Evolutionary conservation across 140 eudicot species (phyloP).

Genomic region (Erigeron philadelphicus): DNA sequence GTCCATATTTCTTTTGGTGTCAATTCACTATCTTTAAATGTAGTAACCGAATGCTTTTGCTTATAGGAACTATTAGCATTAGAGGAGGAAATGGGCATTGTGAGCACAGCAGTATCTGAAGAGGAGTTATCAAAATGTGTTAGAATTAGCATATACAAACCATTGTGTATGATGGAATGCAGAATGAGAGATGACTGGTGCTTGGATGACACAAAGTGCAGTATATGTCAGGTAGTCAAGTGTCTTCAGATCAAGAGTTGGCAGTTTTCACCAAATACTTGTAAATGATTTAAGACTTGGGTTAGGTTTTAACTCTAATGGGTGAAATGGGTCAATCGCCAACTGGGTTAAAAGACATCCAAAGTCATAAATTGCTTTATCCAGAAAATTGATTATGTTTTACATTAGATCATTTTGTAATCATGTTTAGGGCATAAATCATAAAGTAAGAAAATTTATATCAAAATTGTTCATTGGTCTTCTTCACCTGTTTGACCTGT

Average conservation of each 20-base stretch:
- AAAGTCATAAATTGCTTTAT: neutral
- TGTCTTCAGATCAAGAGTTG: neutral
- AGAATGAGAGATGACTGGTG: constrained; percentile 22
- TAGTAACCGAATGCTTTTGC: neutral
- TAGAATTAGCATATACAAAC: constrained; percentile 38
- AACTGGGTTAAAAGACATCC: neutral
- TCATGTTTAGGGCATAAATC: neutral
- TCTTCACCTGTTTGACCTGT: neutral
- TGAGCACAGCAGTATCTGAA: constrained; percentile 77
- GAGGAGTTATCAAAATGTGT: constrained; percentile 60
- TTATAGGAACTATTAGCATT: constrained; percentile 81
- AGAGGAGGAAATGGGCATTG: constrained; percentile 80
- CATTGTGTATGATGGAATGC: constrained; percentile 22
- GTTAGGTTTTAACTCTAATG: neutral
- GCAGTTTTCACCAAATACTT: neutral
- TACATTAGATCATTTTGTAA: no score
- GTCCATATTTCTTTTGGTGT: constrained; percentile 1
- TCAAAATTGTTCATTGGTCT: neutral
- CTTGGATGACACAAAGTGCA: constrained; percentile 67
- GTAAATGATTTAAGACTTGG: neutral
- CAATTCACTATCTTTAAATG: neutral
- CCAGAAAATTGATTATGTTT: no score
- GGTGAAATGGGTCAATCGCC: neutral
- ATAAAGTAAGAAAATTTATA: neutral
- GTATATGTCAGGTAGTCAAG: constrained; percentile 73